phyloP scores from a whole-genome alignment of 768 basidiomycete species.

The Symmetrospora coprosmae region DNA sequence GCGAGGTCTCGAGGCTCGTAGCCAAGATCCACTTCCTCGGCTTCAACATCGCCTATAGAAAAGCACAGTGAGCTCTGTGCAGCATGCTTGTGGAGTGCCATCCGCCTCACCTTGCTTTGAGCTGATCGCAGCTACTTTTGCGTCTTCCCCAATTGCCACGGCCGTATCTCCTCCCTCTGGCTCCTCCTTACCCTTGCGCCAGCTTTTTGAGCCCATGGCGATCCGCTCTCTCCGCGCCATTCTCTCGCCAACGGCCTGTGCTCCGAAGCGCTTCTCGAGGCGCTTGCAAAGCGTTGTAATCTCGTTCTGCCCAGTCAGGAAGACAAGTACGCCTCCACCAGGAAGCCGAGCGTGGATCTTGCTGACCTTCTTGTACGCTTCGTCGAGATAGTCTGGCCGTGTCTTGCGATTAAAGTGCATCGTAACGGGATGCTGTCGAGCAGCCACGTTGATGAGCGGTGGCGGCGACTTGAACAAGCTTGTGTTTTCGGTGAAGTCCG shows the following conservation, averaged over 20 bases:
- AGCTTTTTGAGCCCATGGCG: not conserved
- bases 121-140: too few relatives aligned
- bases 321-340: conserved; percentile 80
- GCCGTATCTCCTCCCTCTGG: conserved; percentile 7
- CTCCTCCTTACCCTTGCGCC: not conserved
- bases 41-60: conserved; percentile 47
- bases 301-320: conserved; percentile 91
- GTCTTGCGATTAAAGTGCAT: conserved; percentile 84
- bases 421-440: conserved; percentile 88
- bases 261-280: conserved; percentile 62
- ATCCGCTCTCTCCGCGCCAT: conserved; percentile 36
- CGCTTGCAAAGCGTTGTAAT: conserved; percentile 70
- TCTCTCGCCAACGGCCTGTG: conserved; percentile 49
- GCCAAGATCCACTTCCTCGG: conserved; percentile 66
- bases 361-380: conserved; percentile 73
- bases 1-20: conserved; percentile 33
- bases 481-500: conserved; percentile 77
- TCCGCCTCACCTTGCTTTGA: too few relatives aligned
- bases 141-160: too few relatives aligned
- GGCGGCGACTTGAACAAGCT: conserved; percentile 67
- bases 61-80: too few relatives aligned
- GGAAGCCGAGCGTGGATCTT: conserved; percentile 89
- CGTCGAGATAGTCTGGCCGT: conserved; percentile 67
- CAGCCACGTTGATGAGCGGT: conserved; percentile 77
- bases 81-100: too few relatives aligned